A percentile compares a stretch with the other conserved stretches of the same genome.
These are phyloP conservation scores for Pythium phragmitis DNA, from an alignment of 352 stramenopile species.

Conservation along the genomic window DNA sequence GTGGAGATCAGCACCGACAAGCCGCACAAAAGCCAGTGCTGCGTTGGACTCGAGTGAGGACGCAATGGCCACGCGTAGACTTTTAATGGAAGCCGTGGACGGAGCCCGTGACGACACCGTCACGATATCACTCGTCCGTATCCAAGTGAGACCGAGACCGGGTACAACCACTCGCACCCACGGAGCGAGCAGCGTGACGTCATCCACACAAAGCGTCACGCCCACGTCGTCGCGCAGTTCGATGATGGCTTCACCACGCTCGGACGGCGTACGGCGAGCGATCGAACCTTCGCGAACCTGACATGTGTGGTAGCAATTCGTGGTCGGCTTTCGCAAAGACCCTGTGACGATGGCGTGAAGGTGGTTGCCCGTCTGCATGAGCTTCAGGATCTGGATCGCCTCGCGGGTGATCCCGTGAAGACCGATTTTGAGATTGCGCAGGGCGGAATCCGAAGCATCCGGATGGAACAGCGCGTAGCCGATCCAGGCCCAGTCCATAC, in stretches of 20 bases:
- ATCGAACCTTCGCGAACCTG: neutral
- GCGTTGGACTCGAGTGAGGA: neutral
- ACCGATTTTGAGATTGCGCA: neutral
- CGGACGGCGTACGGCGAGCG: neutral
- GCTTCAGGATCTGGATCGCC: neutral
- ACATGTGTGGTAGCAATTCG: neutral
- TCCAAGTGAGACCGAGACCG: neutral
- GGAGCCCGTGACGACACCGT: neutral
- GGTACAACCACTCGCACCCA: conserved; percentile 1
- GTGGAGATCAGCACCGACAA: neutral
- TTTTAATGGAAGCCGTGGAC: neutral
- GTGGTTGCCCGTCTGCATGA: conserved; percentile 6
- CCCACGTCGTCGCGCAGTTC: neutral
- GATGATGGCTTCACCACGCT: neutral
- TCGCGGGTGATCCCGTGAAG: conserved; percentile 1
- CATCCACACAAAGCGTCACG: neutral
- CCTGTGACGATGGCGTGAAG: neutral
- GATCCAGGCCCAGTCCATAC: conserved; percentile 8
- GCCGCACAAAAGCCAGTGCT: neutral
- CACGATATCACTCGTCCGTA: neutral
- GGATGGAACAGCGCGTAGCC: conserved; percentile 11
- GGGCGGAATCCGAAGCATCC: neutral
- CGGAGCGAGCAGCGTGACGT: neutral
- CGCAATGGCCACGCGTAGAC: neutral
- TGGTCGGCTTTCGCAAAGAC: neutral